Conservation (phyloP, 257 asterid genomes). For the Fraxinus americana region DNA sequence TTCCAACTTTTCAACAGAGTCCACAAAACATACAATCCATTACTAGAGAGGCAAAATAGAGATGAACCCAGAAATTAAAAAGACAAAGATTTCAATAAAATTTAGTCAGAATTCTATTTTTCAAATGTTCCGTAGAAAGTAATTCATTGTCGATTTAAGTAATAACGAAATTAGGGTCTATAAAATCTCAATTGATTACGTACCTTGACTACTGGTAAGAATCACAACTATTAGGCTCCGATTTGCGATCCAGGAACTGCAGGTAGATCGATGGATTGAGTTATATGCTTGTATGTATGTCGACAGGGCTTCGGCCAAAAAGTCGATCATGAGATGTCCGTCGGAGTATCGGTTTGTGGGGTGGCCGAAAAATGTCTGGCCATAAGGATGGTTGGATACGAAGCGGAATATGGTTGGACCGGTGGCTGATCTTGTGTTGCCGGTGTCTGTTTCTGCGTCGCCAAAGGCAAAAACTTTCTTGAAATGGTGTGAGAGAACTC, state of each 20-base stretch:
- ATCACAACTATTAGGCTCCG: not conserved
- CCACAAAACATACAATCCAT: not conserved
- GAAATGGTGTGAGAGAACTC: constrained; percentile 35
- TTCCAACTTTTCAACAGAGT: not conserved
- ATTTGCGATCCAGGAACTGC: not conserved
- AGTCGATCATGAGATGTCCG: constrained; percentile 73
- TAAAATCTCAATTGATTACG: not conserved
- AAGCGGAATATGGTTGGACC: constrained; percentile 59
- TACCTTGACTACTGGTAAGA: not conserved
- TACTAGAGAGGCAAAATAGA: not conserved
- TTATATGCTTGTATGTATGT: not conserved
- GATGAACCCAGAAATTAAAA: not conserved
- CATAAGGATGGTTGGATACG: constrained; percentile 69
- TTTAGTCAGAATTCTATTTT: not conserved
- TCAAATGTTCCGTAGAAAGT: not conserved
- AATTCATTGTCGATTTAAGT: not conserved
- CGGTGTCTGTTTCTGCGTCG: constrained; percentile 83
- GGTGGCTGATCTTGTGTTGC: constrained; percentile 60
- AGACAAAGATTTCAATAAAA: not conserved
- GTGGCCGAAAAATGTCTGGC: constrained; percentile 63
- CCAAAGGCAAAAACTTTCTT: constrained; percentile 66
- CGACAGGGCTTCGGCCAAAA: constrained; percentile 52
- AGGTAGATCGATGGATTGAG: not conserved
- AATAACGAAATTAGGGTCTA: not conserved
- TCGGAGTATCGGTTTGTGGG: constrained; percentile 81